Percentiles rank a stretch among this genome's conserved stretches.
phyloP scores from a whole-genome alignment of 2,329 filamentous ascomycete genomes.

The Falciphora oryzae region DNA sequence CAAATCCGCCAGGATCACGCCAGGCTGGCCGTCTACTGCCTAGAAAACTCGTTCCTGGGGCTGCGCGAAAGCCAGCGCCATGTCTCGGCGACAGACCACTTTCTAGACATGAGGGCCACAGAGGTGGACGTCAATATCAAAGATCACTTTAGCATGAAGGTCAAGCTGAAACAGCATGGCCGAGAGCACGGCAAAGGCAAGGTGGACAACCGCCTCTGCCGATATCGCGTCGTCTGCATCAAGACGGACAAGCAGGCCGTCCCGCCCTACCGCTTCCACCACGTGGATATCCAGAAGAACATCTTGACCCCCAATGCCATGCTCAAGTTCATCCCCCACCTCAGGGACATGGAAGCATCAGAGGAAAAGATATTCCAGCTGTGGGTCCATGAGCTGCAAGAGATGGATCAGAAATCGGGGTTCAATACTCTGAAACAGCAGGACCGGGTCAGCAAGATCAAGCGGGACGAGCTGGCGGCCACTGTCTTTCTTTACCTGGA shows the following conservation, averaged over 20 bases:
- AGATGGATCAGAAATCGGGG: slow-evolving; percentile 51
- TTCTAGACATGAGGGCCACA: slow-evolving; percentile 36
- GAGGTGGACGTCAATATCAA: slow-evolving; percentile 24
- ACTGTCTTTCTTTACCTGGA: slow-evolving; percentile 49
- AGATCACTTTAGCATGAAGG: slow-evolving; percentile 36
- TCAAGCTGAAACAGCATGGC: slow-evolving; percentile 46
- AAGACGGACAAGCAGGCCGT: slow-evolving; percentile 46
- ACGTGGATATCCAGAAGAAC: slow-evolving; percentile 54
- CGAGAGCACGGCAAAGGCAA: slow-evolving; percentile 32
- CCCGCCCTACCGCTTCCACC: slow-evolving; percentile 53
- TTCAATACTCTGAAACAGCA: slow-evolving; percentile 48
- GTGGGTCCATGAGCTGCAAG: slow-evolving; percentile 53
- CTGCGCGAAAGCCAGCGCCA: slow-evolving; percentile 31
- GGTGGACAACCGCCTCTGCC: slow-evolving; percentile 37
- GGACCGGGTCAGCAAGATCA: slow-evolving; percentile 43
- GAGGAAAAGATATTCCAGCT: slow-evolving; percentile 48
- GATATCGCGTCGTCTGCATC: slow-evolving; percentile 38
- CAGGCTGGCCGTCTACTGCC: slow-evolving; percentile 37
- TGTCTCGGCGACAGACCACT: slow-evolving; percentile 39
- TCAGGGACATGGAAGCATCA: slow-evolving; percentile 48
- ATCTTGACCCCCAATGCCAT: slow-evolving; percentile 55
- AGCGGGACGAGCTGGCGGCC: slow-evolving; percentile 45
- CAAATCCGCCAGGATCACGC: slow-evolving; percentile 42
- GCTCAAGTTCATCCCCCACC: slow-evolving; percentile 54
- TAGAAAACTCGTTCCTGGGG: slow-evolving; percentile 37